A percentile compares a stretch with the other conserved stretches of the same genome.
These are phyloP conservation scores for Phytophthora europaea DNA, from an alignment of 352 stramenopile species.

Conservation along the genomic window DNA sequence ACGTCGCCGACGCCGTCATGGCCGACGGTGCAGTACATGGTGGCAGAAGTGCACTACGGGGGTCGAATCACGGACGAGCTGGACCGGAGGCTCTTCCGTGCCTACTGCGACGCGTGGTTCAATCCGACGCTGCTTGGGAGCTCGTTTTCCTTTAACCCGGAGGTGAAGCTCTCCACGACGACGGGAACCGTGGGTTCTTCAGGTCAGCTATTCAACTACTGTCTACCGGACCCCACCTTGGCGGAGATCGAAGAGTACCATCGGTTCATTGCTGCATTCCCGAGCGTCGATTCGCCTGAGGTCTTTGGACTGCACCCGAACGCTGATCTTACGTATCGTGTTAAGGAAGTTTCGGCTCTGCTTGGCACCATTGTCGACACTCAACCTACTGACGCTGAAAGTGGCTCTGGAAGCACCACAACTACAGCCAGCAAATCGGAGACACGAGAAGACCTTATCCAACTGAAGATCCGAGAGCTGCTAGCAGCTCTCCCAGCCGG, in stretches of 20 bases:
- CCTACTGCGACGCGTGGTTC: conserved; percentile 82
- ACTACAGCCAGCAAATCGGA: conserved; percentile 34
- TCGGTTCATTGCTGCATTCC: conserved; percentile 66
- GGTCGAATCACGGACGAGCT: conserved; percentile 85
- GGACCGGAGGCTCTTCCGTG: conserved; percentile 77
- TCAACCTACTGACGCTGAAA: conserved; percentile 65
- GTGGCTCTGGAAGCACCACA: conserved; percentile 1
- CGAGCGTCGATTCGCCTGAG: conserved; percentile 79
- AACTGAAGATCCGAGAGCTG: conserved; percentile 70
- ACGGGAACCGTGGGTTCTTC: conserved; percentile 22
- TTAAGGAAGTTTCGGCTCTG: conserved; percentile 78
- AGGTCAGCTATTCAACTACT: conserved; percentile 60
- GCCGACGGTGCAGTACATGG: conserved; percentile 86
- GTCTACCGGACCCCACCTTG: conserved; percentile 51
- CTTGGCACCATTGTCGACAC: conserved; percentile 75
- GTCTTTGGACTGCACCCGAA: conserved; percentile 88
- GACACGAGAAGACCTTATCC: conserved; percentile 70
- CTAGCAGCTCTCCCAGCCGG: conserved; percentile 53
- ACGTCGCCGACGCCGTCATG: conserved; percentile 62
- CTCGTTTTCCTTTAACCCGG: conserved; percentile 80
- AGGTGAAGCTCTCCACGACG: conserved; percentile 46
- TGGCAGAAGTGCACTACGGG: conserved; percentile 86
- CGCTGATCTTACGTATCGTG: conserved; percentile 79
- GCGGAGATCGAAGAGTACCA: conserved; percentile 76
- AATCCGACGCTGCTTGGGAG: conserved; percentile 66